Evolutionary conservation across 352 stramenopile species (phyloP).

Genomic region (Phytophthora foliorum): DNA sequence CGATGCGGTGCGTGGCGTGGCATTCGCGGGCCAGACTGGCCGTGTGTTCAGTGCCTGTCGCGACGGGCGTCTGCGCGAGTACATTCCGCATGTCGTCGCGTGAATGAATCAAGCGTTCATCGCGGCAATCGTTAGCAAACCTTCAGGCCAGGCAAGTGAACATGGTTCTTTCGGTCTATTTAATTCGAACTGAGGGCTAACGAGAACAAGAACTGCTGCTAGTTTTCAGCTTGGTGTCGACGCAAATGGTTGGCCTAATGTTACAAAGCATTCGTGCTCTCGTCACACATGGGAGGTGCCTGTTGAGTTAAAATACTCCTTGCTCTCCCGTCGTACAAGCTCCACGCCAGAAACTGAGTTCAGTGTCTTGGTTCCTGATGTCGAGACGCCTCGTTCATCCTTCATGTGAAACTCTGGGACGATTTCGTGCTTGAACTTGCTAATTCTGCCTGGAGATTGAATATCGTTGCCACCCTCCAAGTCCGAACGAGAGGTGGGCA

Average conservation of each 20-base stretch:
- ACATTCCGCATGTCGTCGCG: constrained; percentile 57
- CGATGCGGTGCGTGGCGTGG: constrained; percentile 71
- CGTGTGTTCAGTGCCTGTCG: constrained; percentile 67
- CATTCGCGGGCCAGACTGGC: constrained; percentile 41
- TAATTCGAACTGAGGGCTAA: constrained; percentile 33
- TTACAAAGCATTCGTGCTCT: constrained; percentile 42
- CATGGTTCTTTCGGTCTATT: constrained; percentile 37
- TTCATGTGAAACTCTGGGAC: constrained; percentile 49
- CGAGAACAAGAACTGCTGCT: constrained; percentile 34
- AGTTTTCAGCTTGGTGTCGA: constrained; percentile 26
- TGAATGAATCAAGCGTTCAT: constrained; percentile 17
- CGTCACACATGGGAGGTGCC: constrained; percentile 44
- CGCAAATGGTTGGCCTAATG: constrained; percentile 38
- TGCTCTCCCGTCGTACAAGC: constrained; percentile 69
- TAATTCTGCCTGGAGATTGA: constrained; percentile 20
- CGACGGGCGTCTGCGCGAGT: constrained; percentile 74
- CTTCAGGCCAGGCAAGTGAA: not conserved
- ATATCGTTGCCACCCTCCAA: constrained; percentile 27
- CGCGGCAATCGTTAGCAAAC: not conserved
- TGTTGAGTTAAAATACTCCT: constrained; percentile 51
- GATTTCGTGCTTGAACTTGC: constrained; percentile 16
- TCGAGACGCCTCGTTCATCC: constrained; percentile 29
- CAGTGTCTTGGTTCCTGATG: constrained; percentile 32
- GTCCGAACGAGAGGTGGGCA: constrained; percentile 43
- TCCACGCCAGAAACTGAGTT: constrained; percentile 43